Conservation (phyloP, 768 basidiomycete genomes). For the Phanerochaete sordida region DNA sequence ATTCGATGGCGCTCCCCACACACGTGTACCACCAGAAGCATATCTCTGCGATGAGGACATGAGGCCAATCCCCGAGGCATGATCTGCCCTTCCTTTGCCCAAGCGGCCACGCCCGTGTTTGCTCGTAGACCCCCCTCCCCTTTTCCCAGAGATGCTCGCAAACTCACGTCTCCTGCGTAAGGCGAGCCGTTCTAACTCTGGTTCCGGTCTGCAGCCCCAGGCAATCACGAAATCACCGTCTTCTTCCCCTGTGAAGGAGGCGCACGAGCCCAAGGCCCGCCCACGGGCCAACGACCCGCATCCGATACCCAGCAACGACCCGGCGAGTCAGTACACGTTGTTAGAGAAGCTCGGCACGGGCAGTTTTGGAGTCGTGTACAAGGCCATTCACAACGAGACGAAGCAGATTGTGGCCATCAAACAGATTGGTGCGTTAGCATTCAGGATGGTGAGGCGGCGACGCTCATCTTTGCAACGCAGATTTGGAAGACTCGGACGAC, state of each 20-base stretch:
- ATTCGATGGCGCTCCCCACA: conserved; percentile 11
- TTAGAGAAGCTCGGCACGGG: conserved; percentile 97
- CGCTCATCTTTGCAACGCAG: conserved; percentile 35
- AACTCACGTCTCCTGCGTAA: conserved; percentile 41
- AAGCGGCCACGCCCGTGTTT: conserved; percentile 11
- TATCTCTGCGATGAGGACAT: conserved; percentile 11
- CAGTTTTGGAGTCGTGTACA: conserved; percentile 96
- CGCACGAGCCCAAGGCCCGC: conserved; percentile 37
- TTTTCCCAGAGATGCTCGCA: conserved; percentile 36
- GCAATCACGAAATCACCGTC: conserved; percentile 37
- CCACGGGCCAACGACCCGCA: conserved; percentile 47
- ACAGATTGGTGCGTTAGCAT: conserved; percentile 77
- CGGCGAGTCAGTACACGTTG: conserved; percentile 86
- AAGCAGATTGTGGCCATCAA: conserved; percentile 97
- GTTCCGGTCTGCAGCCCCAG: conserved; percentile 20
- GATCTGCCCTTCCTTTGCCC: conserved; percentile 1
- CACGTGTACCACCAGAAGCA: conserved; percentile 22
- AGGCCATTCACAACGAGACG: conserved; percentile 92
- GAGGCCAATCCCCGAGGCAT: background rate
- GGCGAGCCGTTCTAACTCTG: conserved; percentile 27
- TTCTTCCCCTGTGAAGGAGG: conserved; percentile 36
- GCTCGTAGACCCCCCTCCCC: conserved; percentile 20
- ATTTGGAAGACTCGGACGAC: conserved; percentile 97
- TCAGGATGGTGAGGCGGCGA: background rate
- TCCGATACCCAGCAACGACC: conserved; percentile 73